These are phyloP conservation scores for Diplogelasinospora grovesii DNA, from an alignment of 495 filamentous ascomycete species.

Conservation along the genomic window DNA sequence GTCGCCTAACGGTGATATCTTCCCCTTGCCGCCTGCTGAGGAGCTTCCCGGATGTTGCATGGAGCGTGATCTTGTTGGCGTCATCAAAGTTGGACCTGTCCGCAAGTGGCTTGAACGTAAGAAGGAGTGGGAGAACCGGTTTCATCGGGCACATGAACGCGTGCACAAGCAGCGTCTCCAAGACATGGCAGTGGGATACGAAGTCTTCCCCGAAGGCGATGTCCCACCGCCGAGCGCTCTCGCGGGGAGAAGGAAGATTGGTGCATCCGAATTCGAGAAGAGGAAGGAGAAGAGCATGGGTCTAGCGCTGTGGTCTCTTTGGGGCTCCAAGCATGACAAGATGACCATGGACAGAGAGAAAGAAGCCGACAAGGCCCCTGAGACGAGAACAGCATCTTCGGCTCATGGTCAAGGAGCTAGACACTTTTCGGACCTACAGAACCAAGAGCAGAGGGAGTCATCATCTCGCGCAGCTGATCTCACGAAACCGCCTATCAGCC, in stretches of 20 bases:
- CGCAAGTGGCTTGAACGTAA: constrained; percentile 75
- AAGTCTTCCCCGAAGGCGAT: constrained; percentile 62
- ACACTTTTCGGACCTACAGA: constrained; percentile 27
- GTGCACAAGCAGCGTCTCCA: constrained; percentile 64
- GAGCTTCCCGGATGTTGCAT: constrained; percentile 59
- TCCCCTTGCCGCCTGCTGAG: constrained; percentile 52
- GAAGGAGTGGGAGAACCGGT: constrained; percentile 63
- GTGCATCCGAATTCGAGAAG: constrained; percentile 29
- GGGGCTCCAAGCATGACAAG: constrained; percentile 85
- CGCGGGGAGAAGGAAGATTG: constrained; percentile 57
- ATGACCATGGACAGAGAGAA: constrained; percentile 52
- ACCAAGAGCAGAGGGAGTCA: constrained; percentile 20
- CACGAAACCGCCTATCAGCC: background rate
- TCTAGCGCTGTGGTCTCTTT: constrained; percentile 72
- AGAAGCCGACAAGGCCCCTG: constrained; percentile 26
- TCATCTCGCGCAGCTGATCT: background rate
- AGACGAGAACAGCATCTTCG: constrained; percentile 16
- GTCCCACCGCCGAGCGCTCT: constrained; percentile 76
- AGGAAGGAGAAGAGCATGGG: constrained; percentile 61
- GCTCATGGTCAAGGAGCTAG: constrained; percentile 34
- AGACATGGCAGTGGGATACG: constrained; percentile 63
- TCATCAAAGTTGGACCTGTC: constrained; percentile 72
- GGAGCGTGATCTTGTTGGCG: constrained; percentile 57
- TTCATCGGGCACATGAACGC: constrained; percentile 54
- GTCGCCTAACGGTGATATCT: constrained; percentile 65